Conservation (phyloP, 495 filamentous ascomycete species). For the Cercophora newfieldiana region DNA sequence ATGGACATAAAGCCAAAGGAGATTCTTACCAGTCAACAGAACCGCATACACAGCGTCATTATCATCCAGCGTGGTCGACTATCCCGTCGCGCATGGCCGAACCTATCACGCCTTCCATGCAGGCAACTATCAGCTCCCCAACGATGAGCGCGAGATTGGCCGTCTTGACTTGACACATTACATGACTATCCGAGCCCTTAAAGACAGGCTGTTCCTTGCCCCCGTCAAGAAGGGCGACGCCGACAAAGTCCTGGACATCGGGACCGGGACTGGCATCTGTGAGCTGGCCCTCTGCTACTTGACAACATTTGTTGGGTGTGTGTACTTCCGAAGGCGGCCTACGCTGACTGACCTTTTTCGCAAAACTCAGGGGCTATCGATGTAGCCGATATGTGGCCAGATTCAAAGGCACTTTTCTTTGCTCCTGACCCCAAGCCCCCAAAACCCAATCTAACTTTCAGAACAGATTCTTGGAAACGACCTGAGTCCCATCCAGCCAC, state of each 20-base stretch:
- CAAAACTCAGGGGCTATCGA: constrained; percentile 15
- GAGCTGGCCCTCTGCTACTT: too few species aligned
- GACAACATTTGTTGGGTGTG: too few species aligned
- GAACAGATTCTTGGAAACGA: constrained; percentile 10
- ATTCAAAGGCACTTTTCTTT: too few species aligned
- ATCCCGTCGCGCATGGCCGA: constrained; percentile 19
- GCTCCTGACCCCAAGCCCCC: too few species aligned
- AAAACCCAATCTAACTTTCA: too few species aligned
- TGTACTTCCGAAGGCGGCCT: too few species aligned
- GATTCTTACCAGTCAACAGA: not conserved
- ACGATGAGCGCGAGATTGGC: constrained; percentile 20
- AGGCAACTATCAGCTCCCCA: constrained; percentile 15
- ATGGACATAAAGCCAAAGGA: too few species aligned
- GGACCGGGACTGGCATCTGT: constrained; percentile 20
- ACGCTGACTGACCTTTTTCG: too few species aligned
- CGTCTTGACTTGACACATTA: constrained; percentile 18
- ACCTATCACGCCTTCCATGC: constrained; percentile 15
- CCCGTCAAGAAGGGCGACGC: constrained; percentile 7
- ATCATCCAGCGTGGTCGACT: constrained; percentile 18
- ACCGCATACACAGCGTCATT: constrained; percentile 19
- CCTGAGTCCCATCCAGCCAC: constrained; percentile 2
- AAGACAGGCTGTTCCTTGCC: constrained; percentile 12
- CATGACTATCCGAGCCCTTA: constrained; percentile 5
- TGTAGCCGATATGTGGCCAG: not conserved
- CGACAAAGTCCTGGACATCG: constrained; percentile 18